A percentile compares a stretch with the other conserved stretches of the same genome.
Conservation (phyloP, 805 yeast genomes). For the Zygosaccharomyces siamensis region DNA sequence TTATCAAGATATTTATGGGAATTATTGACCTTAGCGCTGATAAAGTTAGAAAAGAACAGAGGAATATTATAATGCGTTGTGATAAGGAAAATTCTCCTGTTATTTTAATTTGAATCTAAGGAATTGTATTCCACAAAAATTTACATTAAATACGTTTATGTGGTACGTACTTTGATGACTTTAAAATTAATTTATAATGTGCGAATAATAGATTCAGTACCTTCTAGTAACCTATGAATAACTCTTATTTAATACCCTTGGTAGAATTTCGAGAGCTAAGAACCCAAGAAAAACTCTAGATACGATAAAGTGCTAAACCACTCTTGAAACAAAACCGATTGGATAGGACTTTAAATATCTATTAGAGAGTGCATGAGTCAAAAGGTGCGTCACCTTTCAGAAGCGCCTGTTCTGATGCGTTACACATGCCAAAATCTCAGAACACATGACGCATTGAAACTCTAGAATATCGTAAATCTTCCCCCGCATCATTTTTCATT, state of each 20-base stretch:
- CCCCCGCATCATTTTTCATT: neutral
- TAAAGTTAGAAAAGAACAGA: neutral
- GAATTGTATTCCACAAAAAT: neutral
- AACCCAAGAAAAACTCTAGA: neutral
- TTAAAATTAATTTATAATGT: neutral
- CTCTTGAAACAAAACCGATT: neutral
- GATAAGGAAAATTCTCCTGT: neutral
- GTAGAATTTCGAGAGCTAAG: neutral
- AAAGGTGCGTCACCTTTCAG: too few species aligned
- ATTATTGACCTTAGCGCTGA: neutral
- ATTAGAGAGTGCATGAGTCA: too few species aligned
- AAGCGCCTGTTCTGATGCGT: too few species aligned
- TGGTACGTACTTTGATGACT: neutral
- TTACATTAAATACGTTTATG: neutral
- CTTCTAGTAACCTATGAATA: neutral
- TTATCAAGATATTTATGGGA: neutral
- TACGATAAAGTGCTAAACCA: neutral
- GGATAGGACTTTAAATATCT: neutral
- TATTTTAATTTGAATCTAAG: neutral
- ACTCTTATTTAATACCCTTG: neutral
- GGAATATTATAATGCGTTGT: neutral
- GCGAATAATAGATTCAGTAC: neutral
- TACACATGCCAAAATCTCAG: too few species aligned
- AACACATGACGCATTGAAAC: too few species aligned
- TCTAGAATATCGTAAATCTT: neutral